phyloP scores from a whole-genome alignment of 495 filamentous ascomycete species.

The Penicillium egyptiacum region DNA sequence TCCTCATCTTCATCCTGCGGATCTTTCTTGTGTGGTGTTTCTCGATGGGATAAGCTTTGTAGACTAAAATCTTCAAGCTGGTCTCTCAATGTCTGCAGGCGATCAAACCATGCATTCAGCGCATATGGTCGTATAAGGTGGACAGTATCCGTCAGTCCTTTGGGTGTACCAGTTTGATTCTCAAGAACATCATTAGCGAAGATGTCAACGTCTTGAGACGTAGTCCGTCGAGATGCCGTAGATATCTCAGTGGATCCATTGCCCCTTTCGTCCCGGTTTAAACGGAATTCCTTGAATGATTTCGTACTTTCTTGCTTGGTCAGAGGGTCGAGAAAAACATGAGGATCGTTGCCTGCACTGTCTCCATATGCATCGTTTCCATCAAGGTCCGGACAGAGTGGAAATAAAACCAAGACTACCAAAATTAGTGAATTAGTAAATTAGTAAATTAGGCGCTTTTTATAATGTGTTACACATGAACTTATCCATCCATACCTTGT shows the following conservation, averaged over 20 bases:
- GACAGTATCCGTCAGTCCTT: background rate
- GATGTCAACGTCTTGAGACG: background rate
- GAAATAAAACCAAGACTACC: background rate
- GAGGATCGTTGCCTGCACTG: background rate
- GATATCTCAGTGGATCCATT: background rate
- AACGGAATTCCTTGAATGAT: background rate
- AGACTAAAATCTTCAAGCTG: background rate
- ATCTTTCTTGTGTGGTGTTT: background rate
- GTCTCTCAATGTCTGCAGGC: background rate
- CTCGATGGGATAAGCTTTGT: background rate
- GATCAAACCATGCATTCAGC: conserved; percentile 1
- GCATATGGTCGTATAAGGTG: background rate
- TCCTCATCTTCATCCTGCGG: background rate
- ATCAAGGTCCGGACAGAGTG: background rate
- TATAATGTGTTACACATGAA: background rate
- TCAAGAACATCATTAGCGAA: background rate
- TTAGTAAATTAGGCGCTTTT: background rate
- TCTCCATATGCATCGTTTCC: background rate
- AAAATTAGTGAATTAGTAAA: background rate
- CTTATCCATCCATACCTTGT: background rate
- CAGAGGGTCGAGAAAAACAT: background rate
- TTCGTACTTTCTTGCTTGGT: background rate
- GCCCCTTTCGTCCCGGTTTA: background rate
- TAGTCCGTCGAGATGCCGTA: background rate
- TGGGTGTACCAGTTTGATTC: background rate